Percentiles rank a stretch among this genome's conserved stretches.
Evolutionary conservation across 2,329 filamentous ascomycete genomes (phyloP).

Genomic region (Phialophora verrucosa): DNA sequence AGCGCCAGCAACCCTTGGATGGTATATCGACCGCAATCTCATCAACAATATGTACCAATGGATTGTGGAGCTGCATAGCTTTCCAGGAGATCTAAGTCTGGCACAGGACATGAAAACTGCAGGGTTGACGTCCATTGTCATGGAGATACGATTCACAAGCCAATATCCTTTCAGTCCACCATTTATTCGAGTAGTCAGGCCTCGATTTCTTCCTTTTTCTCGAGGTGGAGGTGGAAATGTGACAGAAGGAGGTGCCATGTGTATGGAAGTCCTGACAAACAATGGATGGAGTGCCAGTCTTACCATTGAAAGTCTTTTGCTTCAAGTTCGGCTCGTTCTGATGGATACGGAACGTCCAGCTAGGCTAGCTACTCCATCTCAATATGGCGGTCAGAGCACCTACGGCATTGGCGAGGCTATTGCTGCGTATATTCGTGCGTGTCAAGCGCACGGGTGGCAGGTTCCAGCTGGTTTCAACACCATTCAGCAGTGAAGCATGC

Average conservation of each 20-base stretch:
- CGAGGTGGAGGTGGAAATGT: conserved; percentile 83
- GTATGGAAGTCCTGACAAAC: conserved; percentile 83
- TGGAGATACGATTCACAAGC: conserved; percentile 80
- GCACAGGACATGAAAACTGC: conserved; percentile 73
- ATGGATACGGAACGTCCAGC: conserved; percentile 73
- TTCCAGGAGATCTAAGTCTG: conserved; percentile 71
- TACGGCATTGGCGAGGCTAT: conserved; percentile 75
- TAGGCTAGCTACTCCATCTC: conserved; percentile 55
- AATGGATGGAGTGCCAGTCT: conserved; percentile 77
- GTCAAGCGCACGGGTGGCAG: conserved; percentile 72
- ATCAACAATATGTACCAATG: conserved; percentile 83
- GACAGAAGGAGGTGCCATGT: conserved; percentile 80
- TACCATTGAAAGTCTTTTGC: conserved; percentile 76
- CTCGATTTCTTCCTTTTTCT: conserved; percentile 74
- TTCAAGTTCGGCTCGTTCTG: conserved; percentile 81
- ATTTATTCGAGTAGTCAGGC: conserved; percentile 81
- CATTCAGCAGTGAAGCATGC: conserved; percentile 10
- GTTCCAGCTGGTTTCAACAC: conserved; percentile 66
- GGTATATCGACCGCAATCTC: conserved; percentile 74
- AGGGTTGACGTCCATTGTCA: conserved; percentile 69
- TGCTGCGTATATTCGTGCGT: conserved; percentile 73
- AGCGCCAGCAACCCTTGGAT: conserved; percentile 72
- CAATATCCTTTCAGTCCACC: conserved; percentile 80
- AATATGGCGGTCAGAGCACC: conserved; percentile 46
- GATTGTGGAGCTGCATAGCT: conserved; percentile 88